Conservation (phyloP, 73 alveolate species). For the Tetrahymena elliotti region DNA sequence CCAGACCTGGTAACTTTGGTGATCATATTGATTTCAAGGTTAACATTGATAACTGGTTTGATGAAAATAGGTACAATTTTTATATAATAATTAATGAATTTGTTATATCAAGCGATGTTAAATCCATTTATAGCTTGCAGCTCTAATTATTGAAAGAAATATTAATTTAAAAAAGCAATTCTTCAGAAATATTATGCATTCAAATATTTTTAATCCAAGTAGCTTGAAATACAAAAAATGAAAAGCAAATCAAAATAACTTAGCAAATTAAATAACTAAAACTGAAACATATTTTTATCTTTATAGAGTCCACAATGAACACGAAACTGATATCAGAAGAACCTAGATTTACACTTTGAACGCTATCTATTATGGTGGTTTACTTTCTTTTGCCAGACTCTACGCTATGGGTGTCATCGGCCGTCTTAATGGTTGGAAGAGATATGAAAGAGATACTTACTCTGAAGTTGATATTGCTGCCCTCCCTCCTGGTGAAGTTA, state of each 20-base stretch:
- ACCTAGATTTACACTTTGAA: conserved; percentile 79
- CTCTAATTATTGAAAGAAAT: neutral
- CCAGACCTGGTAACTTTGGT: conserved; percentile 85
- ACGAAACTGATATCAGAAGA: conserved; percentile 81
- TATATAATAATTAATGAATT: neutral
- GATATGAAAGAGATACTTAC: conserved; percentile 84
- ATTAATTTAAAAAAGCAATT: neutral
- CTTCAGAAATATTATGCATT: neutral
- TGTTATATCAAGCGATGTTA: neutral
- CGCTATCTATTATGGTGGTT: conserved; percentile 41
- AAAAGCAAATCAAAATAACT: neutral
- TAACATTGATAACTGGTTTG: conserved; percentile 88
- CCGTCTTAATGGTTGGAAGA: conserved; percentile 51
- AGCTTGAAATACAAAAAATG: neutral
- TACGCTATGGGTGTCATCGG: conserved; percentile 44
- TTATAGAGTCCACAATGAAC: conserved; percentile 76
- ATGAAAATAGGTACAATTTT: conserved; percentile 63
- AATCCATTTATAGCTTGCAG: neutral
- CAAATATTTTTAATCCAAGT: neutral
- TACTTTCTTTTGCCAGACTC: conserved; percentile 40
- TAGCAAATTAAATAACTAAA: neutral
- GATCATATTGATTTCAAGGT: conserved; percentile 81
- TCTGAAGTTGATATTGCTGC: conserved; percentile 79
- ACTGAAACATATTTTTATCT: neutral
- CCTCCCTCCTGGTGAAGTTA: conserved; percentile 91